Base-by-base conservation (phyloP, 2,329 filamentous ascomycete genomes). In the Aspergillus pseudoviridinutans region DNA sequence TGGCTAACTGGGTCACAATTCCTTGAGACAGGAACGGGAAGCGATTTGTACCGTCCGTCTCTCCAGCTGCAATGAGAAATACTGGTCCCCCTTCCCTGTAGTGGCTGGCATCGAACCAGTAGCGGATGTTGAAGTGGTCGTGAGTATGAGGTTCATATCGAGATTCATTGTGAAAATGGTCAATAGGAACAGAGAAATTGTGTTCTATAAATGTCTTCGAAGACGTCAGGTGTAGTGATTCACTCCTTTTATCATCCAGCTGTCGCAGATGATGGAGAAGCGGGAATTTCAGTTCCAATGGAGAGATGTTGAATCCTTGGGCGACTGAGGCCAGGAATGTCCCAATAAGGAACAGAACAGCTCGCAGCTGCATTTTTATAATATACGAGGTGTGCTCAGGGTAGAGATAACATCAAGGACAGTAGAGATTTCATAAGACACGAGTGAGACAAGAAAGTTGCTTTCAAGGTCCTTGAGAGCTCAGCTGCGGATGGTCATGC, bases 161-260 rank as follows among this genome's bases (percentile, higher is more conserved):
- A 2, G 85, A 83, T 55, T 92, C 87, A 67, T 93, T 91, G 74
- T 89, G 89, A 76, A 94, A 95, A 69, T 94, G 90, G 72, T 96
- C 91, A 35, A 95, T 79, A 0, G 83, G 84, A 1, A 83, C 79
- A 0, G 80, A 79, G 57, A 86, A 69, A 61, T 81, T 83, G 67
- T 82, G 68, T 28, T 72, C 77, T 3, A 80, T 76, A 63, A 82
- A 84, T 17, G 65, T 55, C 17, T 59, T 28, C 22, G 41, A 50
- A 27, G 22, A 24, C 3, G 44, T 10, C 14, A 25, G 44, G 22
- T 24, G 10, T 9, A 24, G 12, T 14, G 24, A 47, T 14, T 5
- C 24, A 22, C 22, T 14, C 12, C 4, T 14, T 25, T 17, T 8
- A 24, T 24, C 14, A 9, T 17, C 22, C 44, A 22, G n/a, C 8